These are phyloP conservation scores for Zygosaccharomyces pseudorouxii DNA, from an alignment of 805 yeast genomes.

Conservation along the genomic window DNA sequence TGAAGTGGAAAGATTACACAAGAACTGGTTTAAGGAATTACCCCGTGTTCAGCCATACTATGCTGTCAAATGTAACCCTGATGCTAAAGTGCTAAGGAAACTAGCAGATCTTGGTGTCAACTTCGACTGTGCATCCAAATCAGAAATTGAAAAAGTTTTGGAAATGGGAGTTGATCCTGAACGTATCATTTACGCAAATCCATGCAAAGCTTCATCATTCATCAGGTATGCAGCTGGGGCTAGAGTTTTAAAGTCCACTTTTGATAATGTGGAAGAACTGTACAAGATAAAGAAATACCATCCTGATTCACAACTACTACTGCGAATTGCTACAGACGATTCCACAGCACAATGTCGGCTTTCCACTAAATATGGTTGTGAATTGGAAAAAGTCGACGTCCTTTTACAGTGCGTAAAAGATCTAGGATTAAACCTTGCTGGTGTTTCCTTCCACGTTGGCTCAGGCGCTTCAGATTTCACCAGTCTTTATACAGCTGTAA, in stretches of 20 bases:
- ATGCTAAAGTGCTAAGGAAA: slow-evolving; percentile 50
- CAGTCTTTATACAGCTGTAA: slow-evolving; percentile 64
- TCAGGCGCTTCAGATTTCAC: slow-evolving; percentile 79
- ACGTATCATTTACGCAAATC: slow-evolving; percentile 85
- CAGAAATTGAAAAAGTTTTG: slow-evolving; percentile 69
- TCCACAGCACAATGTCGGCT: slow-evolving; percentile 79
- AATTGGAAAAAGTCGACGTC: slow-evolving; percentile 46
- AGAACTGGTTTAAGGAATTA: slow-evolving; percentile 58
- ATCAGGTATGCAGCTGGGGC: slow-evolving; percentile 61
- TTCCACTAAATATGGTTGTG: slow-evolving; percentile 86
- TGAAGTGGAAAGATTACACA: slow-evolving; percentile 55
- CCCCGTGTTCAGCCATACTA: slow-evolving; percentile 83
- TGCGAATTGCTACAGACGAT: slow-evolving; percentile 88
- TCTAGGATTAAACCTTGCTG: slow-evolving; percentile 61
- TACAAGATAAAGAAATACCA: slow-evolving; percentile 63
- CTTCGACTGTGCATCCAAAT: slow-evolving; percentile 91
- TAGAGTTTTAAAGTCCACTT: slow-evolving; percentile 70
- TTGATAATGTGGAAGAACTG: slow-evolving; percentile 84
- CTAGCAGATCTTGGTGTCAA: slow-evolving; percentile 63
- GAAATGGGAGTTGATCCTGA: slow-evolving; percentile 57
- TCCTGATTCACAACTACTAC: slow-evolving; percentile 64
- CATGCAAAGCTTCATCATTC: slow-evolving; percentile 85
- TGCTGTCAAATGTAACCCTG: slow-evolving; percentile 93
- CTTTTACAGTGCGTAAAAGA: slow-evolving; percentile 59
- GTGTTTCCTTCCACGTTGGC: slow-evolving; percentile 95